Base-by-base conservation (phyloP, 176 grass and related monocot genomes). In the Bothriochloa decipiens region DNA sequence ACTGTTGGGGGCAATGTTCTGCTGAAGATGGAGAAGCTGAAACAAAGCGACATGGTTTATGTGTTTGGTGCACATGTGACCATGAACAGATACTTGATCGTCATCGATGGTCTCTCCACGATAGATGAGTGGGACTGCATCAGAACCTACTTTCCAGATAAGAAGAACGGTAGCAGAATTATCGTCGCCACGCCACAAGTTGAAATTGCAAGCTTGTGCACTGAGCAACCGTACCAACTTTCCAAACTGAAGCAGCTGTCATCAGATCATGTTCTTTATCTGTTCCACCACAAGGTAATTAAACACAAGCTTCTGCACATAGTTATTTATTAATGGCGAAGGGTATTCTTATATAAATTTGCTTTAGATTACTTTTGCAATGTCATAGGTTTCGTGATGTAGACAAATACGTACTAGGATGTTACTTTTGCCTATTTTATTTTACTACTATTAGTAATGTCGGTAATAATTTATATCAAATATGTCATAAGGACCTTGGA, bases 121-220 rank as follows among this genome's bases (percentile, higher is more conserved):
- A 74, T 74, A 18, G 70, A 17, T 0, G 70, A 74, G 1, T 74
- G 70, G 70, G 0, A 10, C 26, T 74, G 11, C 43, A 74, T 74
- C 43, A 47, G 15, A 18, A 28, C 70, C 0, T 74, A 49, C 13
- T 74, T 74, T 5, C 42, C 70, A 4, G 25, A 74, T 26, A 39
- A 33, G 10, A 70, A 17, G 12, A 85, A 70, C 0, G 68, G 76
- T 0, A 81, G 87, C 15, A 10, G 82, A 29, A 46, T 85, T 5
- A 42, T 89, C 1, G 33, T 85, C 1, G 25, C 55, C 14, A 77
- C 87, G 1, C 77, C 64, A 0, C 13, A 40, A 1, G 11, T 26
- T 5, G 8, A 41, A 3, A 14, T 90, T 26, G 83, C 83, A 26
- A 39, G 75, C 18, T 6, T 77, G 22, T 77, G 82, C 43, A 27